These are phyloP conservation scores for Salix suchowensis DNA, from an alignment of 345 rosid species.

Conservation along the genomic window DNA sequence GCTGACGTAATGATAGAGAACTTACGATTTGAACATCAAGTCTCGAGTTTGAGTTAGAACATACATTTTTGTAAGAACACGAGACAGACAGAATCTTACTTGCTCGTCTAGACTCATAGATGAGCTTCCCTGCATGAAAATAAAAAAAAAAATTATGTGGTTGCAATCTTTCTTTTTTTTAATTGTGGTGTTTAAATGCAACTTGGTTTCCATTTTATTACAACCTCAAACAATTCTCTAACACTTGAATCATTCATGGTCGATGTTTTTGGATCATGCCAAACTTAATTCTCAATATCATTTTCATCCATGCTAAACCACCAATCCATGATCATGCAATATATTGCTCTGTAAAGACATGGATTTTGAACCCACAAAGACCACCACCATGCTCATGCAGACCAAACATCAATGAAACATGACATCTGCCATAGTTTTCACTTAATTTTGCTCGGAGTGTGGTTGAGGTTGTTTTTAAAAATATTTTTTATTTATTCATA, in stretches of 20 bases:
- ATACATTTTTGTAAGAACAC: accelerated
- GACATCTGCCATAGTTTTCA: too few species aligned
- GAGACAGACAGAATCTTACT: too few species aligned
- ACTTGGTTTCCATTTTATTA: neutral
- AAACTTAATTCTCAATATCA: neutral
- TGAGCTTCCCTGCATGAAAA: too few species aligned
- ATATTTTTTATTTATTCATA: too few species aligned
- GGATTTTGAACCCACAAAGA: too few species aligned
- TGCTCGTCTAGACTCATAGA: accelerated
- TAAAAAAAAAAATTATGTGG: neutral
- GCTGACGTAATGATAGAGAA: accelerated
- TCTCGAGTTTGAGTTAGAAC: accelerated
- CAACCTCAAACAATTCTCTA: neutral
- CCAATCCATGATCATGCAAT: neutral
- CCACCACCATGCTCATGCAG: too few species aligned
- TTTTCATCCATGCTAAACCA: neutral
- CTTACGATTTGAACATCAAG: accelerated
- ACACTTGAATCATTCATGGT: neutral
- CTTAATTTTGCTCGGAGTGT: too few species aligned
- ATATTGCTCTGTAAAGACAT: neutral
- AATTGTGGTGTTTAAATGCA: too few species aligned
- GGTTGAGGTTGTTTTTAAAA: too few species aligned
- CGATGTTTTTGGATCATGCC: neutral
- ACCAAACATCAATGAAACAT: too few species aligned
- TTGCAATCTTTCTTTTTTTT: too few species aligned